Evolutionary conservation across 495 filamentous ascomycete species (phyloP).

Genomic region (Penicilliopsis zonata): DNA sequence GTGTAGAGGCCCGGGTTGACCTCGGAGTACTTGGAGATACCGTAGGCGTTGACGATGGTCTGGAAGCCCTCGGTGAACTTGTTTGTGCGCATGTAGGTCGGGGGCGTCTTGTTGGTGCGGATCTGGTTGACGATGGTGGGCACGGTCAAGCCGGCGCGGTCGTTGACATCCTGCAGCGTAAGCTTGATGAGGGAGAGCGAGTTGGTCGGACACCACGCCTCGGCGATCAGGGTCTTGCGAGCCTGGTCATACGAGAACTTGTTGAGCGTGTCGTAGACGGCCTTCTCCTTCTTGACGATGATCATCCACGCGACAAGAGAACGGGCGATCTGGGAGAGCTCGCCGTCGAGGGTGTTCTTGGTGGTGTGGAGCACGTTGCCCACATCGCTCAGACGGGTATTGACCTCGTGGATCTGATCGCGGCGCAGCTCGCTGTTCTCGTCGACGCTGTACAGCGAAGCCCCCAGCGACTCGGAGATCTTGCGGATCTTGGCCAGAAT

Average conservation of each 20-base stretch:
- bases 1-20: constrained; percentile 93
- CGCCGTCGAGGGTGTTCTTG: constrained; percentile 87
- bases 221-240: constrained; percentile 89
- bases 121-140: constrained; percentile 98
- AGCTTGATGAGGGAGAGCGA: constrained; percentile 83
- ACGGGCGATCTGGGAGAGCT: constrained; percentile 83
- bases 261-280: constrained; percentile 93
- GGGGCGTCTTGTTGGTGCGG: constrained; percentile 87
- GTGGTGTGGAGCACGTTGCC: constrained; percentile 87
- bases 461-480: constrained; percentile 93
- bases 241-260: constrained; percentile 93
- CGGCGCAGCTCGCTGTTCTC: constrained; percentile 89
- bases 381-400: constrained; percentile 80
- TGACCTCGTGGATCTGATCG: constrained; percentile 95
- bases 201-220: constrained; percentile 93
- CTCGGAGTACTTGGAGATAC: constrained; percentile 91
- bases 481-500: constrained; percentile 97
- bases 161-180: constrained; percentile 94
- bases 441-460: constrained; percentile 90
- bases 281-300: constrained; percentile 95
- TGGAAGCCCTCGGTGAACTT: constrained; percentile 98
- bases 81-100: constrained; percentile 92
- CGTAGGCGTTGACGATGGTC: constrained; percentile 97
- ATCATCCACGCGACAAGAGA: constrained; percentile 93
- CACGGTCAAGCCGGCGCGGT: constrained; percentile 83